A percentile compares a stretch with the other conserved stretches of the same genome.
Conservation (phyloP, 2,329 filamentous ascomycete species). For the Cladobotryum mycophilum region DNA sequence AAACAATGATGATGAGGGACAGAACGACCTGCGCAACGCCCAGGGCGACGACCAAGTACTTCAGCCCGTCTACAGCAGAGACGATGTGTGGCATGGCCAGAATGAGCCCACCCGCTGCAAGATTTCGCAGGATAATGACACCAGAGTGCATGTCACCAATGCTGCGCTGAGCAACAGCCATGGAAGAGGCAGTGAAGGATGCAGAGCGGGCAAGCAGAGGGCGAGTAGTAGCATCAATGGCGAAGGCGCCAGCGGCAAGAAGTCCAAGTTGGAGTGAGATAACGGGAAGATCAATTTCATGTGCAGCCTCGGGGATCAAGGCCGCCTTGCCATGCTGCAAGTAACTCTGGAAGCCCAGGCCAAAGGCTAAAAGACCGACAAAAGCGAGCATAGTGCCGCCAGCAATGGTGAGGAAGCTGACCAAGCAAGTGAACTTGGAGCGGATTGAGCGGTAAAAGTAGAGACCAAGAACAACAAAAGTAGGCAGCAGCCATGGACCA, state of each 20-base stretch:
- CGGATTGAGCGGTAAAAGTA: conserved; percentile 26
- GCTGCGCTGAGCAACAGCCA: conserved; percentile 39
- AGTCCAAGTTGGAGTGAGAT: conserved; percentile 42
- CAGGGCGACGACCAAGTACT: conserved; percentile 34
- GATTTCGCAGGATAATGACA: conserved; percentile 33
- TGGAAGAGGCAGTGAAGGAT: conserved; percentile 42
- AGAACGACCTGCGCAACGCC: conserved; percentile 36
- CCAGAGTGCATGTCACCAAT: conserved; percentile 43
- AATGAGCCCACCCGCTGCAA: conserved; percentile 38
- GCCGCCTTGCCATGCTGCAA: conserved; percentile 12
- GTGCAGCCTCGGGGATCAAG: conserved; percentile 22
- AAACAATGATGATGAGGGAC: conserved; percentile 23
- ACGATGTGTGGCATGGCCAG: conserved; percentile 35
- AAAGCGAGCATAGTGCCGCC: conserved; percentile 33
- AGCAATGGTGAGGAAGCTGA: conserved; percentile 29
- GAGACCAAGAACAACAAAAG: conserved; percentile 26
- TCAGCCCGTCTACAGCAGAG: conserved; percentile 29
- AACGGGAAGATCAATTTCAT: conserved; percentile 31
- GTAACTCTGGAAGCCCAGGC: conserved; percentile 29
- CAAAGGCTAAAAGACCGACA: conserved; percentile 39
- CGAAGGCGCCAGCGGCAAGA: conserved; percentile 36
- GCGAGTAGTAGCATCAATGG: conserved; percentile 34
- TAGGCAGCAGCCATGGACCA: conserved; percentile 38
- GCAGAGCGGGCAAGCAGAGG: conserved; percentile 42
- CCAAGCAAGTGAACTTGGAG: conserved; percentile 25